Evolutionary conservation across 2,329 filamentous ascomycete species (phyloP), one percentile per base, ranked within the genome.

Genomic region (Pestalotiopsis sp.): DNA sequence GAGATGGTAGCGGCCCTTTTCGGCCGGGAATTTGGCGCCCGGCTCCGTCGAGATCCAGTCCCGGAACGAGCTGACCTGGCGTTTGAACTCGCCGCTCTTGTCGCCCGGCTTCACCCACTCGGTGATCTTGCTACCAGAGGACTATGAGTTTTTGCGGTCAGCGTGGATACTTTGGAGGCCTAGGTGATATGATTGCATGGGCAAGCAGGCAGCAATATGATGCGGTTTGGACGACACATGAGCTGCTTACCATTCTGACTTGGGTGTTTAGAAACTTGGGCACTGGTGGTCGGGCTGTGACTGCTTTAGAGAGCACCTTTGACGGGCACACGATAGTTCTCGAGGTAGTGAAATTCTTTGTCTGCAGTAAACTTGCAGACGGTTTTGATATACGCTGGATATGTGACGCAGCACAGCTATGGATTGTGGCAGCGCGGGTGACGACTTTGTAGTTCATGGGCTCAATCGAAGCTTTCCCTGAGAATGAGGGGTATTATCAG

Each of bases 1-100:
- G 75, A 99, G 89, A 82, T 99, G 96, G 80, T 99, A 99, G 68
- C 96, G 88, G 66, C 88, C 93, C 82, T 93, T 93, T 82, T 98
- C 95, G 0, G 94, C 88, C 4, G 94, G 92, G 74, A 94, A 98
- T 79, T 91, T 82, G 4, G 93, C 91, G 57, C 88, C 91, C 1
- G 89, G 81, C 74, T 93, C 88, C 71, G 86, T 88, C 39, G 92
- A 93, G 80, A 97, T 92, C 80, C 85, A 93, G 80, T 92, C 89
- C 69, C 96, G 90, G 82, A 98, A 98, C 67, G 90, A 87, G 70
- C 93, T 96, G 71, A 87, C 86, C 79, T 94, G 93, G 71, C 95
- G 91, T 84, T 97, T 97, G 87, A 97, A 98, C 82, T 98, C 94
- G 80, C 95, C 95, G 20, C 89, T 88, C 77, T 90, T 92, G 83